These are phyloP conservation scores for Jasminum sambac DNA, from an alignment of 257 asterid genomes.

Conservation along the genomic window DNA sequence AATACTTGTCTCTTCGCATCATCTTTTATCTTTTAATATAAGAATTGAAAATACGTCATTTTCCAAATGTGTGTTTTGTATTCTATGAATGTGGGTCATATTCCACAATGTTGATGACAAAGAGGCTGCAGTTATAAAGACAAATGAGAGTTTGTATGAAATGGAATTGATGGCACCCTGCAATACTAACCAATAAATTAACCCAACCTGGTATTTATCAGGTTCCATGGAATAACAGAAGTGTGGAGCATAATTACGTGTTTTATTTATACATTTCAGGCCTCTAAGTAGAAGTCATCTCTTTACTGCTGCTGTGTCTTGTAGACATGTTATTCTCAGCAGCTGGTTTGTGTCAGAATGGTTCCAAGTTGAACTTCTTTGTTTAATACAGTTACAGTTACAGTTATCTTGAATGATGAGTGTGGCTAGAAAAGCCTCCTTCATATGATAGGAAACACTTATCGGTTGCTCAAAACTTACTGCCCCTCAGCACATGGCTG, in stretches of 20 bases:
- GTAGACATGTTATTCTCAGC: conserved; percentile 13
- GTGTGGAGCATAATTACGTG: not conserved
- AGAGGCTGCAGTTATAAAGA: conserved; percentile 1
- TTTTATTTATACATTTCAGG: not conserved
- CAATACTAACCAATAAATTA: not conserved
- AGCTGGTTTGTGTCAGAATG: not conserved
- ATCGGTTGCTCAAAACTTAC: not conserved
- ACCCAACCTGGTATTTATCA: not conserved
- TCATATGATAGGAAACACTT: conserved; percentile 6
- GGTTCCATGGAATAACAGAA: not conserved
- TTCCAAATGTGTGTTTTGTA: not conserved
- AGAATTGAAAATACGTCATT: not conserved
- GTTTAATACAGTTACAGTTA: not conserved
- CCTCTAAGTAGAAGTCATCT: conserved; percentile 7
- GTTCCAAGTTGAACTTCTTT: conserved; percentile 11
- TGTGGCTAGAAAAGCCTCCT: conserved; percentile 8
- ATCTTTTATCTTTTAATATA: conserved; percentile 7
- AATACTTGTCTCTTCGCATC: conserved; percentile 4
- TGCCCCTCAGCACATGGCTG: not conserved
- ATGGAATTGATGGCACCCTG: not conserved
- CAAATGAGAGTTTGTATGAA: not conserved
- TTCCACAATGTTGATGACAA: not conserved
- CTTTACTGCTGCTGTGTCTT: not conserved
- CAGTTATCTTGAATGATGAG: no score
- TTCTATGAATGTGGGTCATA: not conserved